Evolutionary conservation across 2,329 filamentous ascomycete genomes (phyloP).

Genomic region (Setomelanomma holmii): DNA sequence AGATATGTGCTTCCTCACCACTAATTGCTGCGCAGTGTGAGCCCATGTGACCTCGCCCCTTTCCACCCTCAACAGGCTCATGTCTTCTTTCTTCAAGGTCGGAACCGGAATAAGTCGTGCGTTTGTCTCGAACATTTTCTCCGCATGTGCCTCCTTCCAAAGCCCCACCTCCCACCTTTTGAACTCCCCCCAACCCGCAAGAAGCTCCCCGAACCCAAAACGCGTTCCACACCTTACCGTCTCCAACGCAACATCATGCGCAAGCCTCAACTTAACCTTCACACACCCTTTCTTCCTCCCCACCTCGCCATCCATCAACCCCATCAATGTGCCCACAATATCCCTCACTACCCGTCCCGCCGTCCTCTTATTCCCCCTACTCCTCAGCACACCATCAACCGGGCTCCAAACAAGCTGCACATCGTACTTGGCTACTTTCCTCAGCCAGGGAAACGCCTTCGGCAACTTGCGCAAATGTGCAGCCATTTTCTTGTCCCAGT

Average conservation of each 20-base stretch:
- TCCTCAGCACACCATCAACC: slow-evolving; percentile 19
- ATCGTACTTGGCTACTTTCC: slow-evolving; percentile 29
- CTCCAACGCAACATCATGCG: slow-evolving; percentile 13
- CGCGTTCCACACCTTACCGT: neutral
- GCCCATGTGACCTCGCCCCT: no score
- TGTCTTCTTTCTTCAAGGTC: no score
- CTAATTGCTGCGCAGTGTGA: no score
- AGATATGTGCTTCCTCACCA: no score
- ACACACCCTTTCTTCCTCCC: slow-evolving; percentile 21
- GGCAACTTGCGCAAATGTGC: slow-evolving; percentile 30
- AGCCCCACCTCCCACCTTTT: no score
- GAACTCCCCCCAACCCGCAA: no score
- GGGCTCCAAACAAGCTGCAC: slow-evolving; percentile 36
- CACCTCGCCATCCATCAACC: slow-evolving; percentile 19
- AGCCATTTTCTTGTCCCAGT: slow-evolving; percentile 38
- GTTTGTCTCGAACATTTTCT: no score
- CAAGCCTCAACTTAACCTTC: slow-evolving; percentile 18
- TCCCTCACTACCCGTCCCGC: slow-evolving; percentile 22
- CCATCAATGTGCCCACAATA: slow-evolving; percentile 26
- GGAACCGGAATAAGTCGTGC: no score
- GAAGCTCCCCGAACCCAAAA: neutral
- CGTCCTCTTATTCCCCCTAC: slow-evolving; percentile 20
- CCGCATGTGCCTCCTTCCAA: no score
- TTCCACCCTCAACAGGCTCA: no score
- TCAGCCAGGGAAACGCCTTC: slow-evolving; percentile 33